Percentiles rank a stretch among this genome's conserved stretches.
These are phyloP conservation scores for Corchorus capsularis DNA, from an alignment of 345 rosid genomes.

Conservation along the genomic window DNA sequence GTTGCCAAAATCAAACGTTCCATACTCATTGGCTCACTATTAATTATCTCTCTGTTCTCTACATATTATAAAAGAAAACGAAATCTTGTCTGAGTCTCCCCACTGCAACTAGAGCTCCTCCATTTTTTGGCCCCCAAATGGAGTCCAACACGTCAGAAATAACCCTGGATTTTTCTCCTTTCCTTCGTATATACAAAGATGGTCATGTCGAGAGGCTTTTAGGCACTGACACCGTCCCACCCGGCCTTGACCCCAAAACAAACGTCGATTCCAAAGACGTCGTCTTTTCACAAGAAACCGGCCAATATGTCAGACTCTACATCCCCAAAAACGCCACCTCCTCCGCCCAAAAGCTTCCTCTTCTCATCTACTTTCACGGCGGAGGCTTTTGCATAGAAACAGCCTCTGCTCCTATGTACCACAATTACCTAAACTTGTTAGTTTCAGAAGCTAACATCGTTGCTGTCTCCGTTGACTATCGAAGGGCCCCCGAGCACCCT, in stretches of 20 bases:
- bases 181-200: conserved; percentile 33
- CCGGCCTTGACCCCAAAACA: conserved; percentile 29
- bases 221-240: conserved; percentile 25
- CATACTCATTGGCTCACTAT: too few species aligned
- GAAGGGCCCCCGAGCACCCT: conserved; percentile 42
- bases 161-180: conserved; percentile 26
- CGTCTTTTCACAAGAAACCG: conserved; percentile 26
- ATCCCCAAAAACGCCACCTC: conserved; percentile 24
- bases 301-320: conserved; percentile 10
- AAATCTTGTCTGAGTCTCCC: too few species aligned
- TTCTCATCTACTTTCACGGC: conserved; percentile 56
- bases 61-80: too few species aligned
- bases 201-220: conserved; percentile 42
- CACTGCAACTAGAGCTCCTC: not conserved
- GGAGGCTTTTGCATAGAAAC: conserved; percentile 50
- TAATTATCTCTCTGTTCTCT: too few species aligned
- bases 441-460: conserved; percentile 39
- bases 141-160: conserved; percentile 22
- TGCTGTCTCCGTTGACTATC: conserved; percentile 52
- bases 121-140: not conserved
- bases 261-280: conserved; percentile 44
- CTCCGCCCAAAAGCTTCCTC: conserved; percentile 34
- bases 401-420: conserved; percentile 35
- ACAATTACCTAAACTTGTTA: conserved; percentile 29
- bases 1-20: too few species aligned